A percentile compares a stretch with the other conserved stretches of the same genome.
These are phyloP conservation scores for Sonneratia alba DNA, from an alignment of 345 rosid species.

Conservation along the genomic window DNA sequence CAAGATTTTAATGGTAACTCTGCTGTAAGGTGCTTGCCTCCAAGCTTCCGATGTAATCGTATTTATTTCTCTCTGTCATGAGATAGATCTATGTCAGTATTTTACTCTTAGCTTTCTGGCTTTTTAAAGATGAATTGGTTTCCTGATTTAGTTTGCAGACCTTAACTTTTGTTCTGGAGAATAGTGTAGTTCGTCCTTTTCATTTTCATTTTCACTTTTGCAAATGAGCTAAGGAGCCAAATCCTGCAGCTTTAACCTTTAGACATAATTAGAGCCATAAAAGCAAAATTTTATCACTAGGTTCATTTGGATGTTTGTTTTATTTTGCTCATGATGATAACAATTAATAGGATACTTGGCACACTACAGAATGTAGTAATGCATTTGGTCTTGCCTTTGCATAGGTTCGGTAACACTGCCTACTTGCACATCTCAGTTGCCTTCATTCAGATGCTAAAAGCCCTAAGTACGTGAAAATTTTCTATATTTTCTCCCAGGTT, in stretches of 20 bases:
- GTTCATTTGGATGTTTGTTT: background rate
- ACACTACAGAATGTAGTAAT: background rate
- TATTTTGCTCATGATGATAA: background rate
- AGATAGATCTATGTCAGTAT: too few species aligned
- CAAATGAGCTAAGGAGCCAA: too few species aligned
- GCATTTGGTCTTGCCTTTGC: background rate
- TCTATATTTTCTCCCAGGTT: background rate
- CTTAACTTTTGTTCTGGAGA: too few species aligned
- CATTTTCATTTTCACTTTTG: too few species aligned
- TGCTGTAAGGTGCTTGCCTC: too few species aligned
- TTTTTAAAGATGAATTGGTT: too few species aligned
- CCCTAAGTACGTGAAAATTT: constrained; percentile 60
- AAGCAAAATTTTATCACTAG: background rate
- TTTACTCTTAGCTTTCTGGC: too few species aligned
- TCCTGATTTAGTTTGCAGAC: too few species aligned
- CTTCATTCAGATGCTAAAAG: constrained; percentile 99
- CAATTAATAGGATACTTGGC: background rate
- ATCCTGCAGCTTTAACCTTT: background rate
- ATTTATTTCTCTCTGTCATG: too few species aligned
- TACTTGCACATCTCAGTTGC: constrained; percentile 94
- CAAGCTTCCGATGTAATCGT: too few species aligned
- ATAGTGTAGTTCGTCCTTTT: too few species aligned
- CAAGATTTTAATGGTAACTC: too few species aligned
- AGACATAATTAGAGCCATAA: background rate
- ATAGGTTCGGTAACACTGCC: constrained; percentile 99